phyloP scores from a whole-genome alignment of 2,329 filamentous ascomycete species.

The Monosporascus sp. region DNA sequence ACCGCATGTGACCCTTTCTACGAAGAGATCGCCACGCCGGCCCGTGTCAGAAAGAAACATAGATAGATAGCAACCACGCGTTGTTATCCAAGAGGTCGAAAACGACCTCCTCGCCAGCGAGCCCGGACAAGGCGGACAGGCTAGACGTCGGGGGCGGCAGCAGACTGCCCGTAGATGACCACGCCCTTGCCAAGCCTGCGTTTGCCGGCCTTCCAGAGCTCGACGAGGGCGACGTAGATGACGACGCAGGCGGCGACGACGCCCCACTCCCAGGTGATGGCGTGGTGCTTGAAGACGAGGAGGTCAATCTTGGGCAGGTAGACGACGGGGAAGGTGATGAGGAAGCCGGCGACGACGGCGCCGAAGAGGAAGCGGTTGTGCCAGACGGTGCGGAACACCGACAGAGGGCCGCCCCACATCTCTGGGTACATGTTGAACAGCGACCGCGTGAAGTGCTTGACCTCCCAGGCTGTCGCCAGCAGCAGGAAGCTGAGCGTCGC shows the following conservation, averaged over 20 bases:
- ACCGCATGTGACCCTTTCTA: background rate
- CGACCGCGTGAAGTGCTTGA: constrained; percentile 64
- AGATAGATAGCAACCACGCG: background rate
- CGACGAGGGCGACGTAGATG: constrained; percentile 58
- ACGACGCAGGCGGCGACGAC: constrained; percentile 56
- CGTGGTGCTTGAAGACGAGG: constrained; percentile 63
- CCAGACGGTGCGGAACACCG: constrained; percentile 57
- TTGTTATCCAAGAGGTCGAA: background rate
- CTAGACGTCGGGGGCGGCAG: background rate
- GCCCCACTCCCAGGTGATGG: constrained; percentile 68
- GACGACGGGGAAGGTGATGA: constrained; percentile 56
- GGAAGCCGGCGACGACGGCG: constrained; percentile 55
- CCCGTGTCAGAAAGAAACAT: background rate
- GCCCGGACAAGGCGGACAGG: background rate
- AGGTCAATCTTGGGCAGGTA: constrained; percentile 65
- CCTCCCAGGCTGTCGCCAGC: constrained; percentile 67
- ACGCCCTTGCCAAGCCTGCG: constrained; percentile 32
- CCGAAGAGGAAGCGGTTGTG: constrained; percentile 64
- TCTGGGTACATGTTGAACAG: constrained; percentile 62
- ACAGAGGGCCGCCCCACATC: constrained; percentile 41
- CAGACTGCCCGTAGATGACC: constrained; percentile 1
- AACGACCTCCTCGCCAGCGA: background rate
- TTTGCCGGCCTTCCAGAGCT: constrained; percentile 67
- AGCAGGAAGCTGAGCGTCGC: constrained; percentile 64
- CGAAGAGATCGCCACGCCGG: background rate